Evolutionary conservation across 2,329 filamentous ascomycete species (phyloP), one percentile per base, ranked within the genome.

Genomic region (Aureobasidium sp.): DNA sequence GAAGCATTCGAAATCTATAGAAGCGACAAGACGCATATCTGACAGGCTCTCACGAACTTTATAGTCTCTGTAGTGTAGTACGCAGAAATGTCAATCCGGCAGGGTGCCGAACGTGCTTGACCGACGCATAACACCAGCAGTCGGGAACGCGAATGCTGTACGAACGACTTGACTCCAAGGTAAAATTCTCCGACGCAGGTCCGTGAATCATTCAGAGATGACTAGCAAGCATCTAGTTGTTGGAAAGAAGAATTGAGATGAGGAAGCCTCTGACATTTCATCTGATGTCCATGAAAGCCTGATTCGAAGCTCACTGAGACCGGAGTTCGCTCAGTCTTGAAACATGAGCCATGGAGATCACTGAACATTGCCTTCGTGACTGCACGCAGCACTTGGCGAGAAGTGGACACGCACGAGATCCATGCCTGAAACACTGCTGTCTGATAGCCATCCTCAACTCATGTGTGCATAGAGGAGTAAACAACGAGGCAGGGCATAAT

Each of bases 111-210:
- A 57, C 53, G 53, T 57, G 53, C 39, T 57, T 46, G 39, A 26
- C 41, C 43, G 29, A 46, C 24, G 29, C 41, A 8, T 17, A 29
- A 57, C 41, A 57, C 37, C 24, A 52, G 24, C 36, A 41, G 29
- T 44, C 27, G 27, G 41, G 53, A 24, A 4, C 7, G 17, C 39
- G 53, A 36, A 36, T 57, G 53, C 51, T 55, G 51, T 55, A 55
- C 51, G 36, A 55, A 37, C 51, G 37, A 37, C 26, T 26, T 46
- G 53, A 44, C 29, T 24, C 34, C 12, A 48, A 20, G 3, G 20
- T n/a, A 27, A 20, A 59, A 59, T 59, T 59, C 55, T 59, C 55
- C 55, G 55, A 44, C 29, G 55, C 55, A 59, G 43, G 55, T 48
- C 9, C 43, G 32, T 20, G 20, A 39, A 48, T 37, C 15, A 27